These are phyloP conservation scores for Tetragonia tetragonoides DNA, from an alignment of 148 eudicot genomes.

Conservation along the genomic window DNA sequence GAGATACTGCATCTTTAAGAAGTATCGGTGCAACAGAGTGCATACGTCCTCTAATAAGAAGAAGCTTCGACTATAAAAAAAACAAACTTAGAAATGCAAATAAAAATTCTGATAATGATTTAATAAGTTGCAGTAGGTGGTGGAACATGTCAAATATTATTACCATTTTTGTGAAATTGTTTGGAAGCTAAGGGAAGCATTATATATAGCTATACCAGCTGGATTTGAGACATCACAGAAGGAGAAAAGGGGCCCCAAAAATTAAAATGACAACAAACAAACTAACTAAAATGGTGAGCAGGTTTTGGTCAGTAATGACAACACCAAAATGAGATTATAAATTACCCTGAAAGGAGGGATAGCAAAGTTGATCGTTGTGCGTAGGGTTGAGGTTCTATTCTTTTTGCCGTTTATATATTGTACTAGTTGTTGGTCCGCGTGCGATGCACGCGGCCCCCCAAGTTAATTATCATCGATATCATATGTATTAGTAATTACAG, in stretches of 20 bases:
- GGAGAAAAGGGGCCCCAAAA: not conserved
- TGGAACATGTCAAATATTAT: slow-evolving; percentile 12
- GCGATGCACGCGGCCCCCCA: too few species aligned
- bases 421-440: too few species aligned
- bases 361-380: too few species aligned
- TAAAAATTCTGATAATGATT: not conserved
- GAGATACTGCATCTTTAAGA: too few species aligned
- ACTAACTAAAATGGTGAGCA: not conserved
- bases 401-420: too few species aligned
- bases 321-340: too few species aligned
- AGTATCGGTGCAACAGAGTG: too few species aligned
- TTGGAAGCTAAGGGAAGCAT: not conserved
- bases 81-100: not conserved
- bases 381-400: too few species aligned
- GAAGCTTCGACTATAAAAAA: not conserved
- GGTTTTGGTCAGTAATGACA: not conserved
- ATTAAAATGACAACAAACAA: not conserved
- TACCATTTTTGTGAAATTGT: not conserved
- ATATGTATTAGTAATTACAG: too few species aligned
- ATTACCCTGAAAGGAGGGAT: too few species aligned
- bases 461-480: too few species aligned
- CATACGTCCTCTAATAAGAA: too few species aligned
- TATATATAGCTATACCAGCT: not conserved
- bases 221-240: not conserved
- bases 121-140: not conserved